These are phyloP conservation scores for Cystoderma amianthinum DNA, from an alignment of 768 basidiomycete species.

Conservation along the genomic window DNA sequence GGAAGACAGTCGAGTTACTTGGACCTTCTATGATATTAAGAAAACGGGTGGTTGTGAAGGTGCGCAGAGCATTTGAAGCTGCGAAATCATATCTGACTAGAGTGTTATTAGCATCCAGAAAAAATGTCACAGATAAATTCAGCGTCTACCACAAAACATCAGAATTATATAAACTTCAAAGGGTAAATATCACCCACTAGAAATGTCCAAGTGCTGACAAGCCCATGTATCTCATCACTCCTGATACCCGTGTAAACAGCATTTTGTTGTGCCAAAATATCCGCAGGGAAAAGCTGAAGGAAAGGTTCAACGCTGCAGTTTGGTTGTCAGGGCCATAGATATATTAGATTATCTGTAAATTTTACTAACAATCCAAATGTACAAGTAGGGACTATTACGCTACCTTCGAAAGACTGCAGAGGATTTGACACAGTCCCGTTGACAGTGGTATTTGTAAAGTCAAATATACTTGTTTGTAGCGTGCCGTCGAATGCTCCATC, in stretches of 20 bases:
- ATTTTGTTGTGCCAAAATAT: slow-evolving; percentile 15
- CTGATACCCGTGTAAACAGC: slow-evolving; percentile 18
- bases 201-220: slow-evolving; percentile 10
- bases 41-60: slow-evolving; percentile 20
- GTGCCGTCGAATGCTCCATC: slow-evolving; percentile 15
- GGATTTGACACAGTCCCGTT: slow-evolving; percentile 19
- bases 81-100: slow-evolving; percentile 21
- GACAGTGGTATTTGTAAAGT: slow-evolving; percentile 16
- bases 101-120: slow-evolving; percentile 16
- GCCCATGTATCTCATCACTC: slow-evolving; percentile 17
- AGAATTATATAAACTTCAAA: not conserved
- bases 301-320: slow-evolving; percentile 13
- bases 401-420: slow-evolving; percentile 12
- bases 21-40: slow-evolving; percentile 19
- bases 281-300: slow-evolving; percentile 13
- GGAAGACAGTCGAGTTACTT: slow-evolving; percentile 15
- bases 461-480: slow-evolving; percentile 16
- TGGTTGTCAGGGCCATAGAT: too few relatives aligned
- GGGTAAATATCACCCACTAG: too few relatives aligned
- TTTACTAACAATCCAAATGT: slow-evolving; percentile 18
- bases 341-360: too few relatives aligned
- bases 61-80: slow-evolving; percentile 15
- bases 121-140: slow-evolving; percentile 11
- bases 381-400: slow-evolving; percentile 13
- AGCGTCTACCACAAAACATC: not conserved